phyloP scores from a whole-genome alignment of 257 asterid genomes.

The Fraxinus quadrangulata region DNA sequence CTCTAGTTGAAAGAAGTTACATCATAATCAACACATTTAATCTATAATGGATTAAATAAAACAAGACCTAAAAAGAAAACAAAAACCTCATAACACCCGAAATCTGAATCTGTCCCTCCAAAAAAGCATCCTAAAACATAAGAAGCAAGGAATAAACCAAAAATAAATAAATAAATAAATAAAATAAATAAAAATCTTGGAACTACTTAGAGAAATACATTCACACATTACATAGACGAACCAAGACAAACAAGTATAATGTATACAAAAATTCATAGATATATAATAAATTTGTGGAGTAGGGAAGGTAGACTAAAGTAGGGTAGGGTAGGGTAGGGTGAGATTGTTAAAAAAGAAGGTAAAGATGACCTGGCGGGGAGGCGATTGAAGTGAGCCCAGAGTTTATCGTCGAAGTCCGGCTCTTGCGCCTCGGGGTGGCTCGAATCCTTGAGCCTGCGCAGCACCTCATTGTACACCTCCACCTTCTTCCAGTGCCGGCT shows the following conservation, averaged over 20 bases:
- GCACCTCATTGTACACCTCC: constrained; percentile 89
- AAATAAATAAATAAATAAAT: no score
- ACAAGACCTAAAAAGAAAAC: background rate
- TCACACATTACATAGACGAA: background rate
- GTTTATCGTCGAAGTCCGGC: constrained; percentile 73
- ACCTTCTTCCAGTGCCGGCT: constrained; percentile 57
- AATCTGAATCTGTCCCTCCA: background rate
- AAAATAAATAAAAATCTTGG: background rate
- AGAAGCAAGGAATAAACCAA: background rate
- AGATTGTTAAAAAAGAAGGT: constrained; percentile 1
- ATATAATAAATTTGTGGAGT: background rate
- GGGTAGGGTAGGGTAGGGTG: background rate
- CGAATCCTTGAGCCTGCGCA: constrained; percentile 75
- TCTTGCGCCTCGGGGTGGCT: constrained; percentile 64
- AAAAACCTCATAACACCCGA: background rate
- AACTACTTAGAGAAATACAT: background rate
- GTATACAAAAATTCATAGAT: background rate
- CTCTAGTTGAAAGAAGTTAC: background rate
- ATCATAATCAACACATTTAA: background rate
- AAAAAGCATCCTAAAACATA: background rate
- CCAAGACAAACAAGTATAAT: background rate
- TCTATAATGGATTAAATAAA: background rate
- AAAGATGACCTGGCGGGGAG: constrained; percentile 72
- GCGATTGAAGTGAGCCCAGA: constrained; percentile 94
- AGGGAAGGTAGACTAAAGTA: background rate